Percentiles rank a stretch among this genome's conserved stretches.
Conservation (phyloP, 1,139 yeast genomes). For the Torulaspora pretoriensis region DNA sequence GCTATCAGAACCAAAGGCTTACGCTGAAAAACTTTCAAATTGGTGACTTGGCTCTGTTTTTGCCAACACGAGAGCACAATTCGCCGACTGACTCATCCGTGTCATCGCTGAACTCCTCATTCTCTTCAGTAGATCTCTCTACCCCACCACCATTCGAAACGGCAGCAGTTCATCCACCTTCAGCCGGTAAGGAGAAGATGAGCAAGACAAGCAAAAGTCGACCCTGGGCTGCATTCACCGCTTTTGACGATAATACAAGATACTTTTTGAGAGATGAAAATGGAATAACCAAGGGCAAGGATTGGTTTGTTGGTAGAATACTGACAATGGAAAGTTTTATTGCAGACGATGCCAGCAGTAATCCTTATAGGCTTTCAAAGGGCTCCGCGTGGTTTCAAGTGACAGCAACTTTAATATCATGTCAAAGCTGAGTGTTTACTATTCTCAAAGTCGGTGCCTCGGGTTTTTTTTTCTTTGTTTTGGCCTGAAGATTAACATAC, state of each 20-base stretch:
- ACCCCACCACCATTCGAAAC: constrained; percentile 32
- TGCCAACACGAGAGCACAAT: constrained; percentile 56
- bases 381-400: constrained; percentile 33
- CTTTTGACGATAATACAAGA: constrained; percentile 30
- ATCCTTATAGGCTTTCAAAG: constrained; percentile 28
- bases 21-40: constrained; percentile 60
- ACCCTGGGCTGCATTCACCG: constrained; percentile 38
- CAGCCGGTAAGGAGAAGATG: constrained; percentile 9
- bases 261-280: constrained; percentile 28
- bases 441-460: too few relatives aligned
- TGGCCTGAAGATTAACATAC: too few relatives aligned
- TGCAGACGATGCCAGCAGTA: constrained; percentile 19
- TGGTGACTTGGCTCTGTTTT: constrained; percentile 75
- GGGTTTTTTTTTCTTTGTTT: too few relatives aligned
- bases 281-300: constrained; percentile 24
- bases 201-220: constrained; percentile 7
- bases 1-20: constrained; percentile 47
- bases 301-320: constrained; percentile 36
- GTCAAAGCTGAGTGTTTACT: neutral
- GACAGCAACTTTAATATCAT: constrained; percentile 24
- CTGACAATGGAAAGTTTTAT: constrained; percentile 22
- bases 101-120: constrained; percentile 23
- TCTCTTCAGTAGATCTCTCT: constrained; percentile 35
- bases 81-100: constrained; percentile 38
- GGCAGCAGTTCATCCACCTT: constrained; percentile 10